These are phyloP conservation scores for Pythium diclinum DNA, from an alignment of 352 stramenopile genomes.

Conservation along the genomic window DNA sequence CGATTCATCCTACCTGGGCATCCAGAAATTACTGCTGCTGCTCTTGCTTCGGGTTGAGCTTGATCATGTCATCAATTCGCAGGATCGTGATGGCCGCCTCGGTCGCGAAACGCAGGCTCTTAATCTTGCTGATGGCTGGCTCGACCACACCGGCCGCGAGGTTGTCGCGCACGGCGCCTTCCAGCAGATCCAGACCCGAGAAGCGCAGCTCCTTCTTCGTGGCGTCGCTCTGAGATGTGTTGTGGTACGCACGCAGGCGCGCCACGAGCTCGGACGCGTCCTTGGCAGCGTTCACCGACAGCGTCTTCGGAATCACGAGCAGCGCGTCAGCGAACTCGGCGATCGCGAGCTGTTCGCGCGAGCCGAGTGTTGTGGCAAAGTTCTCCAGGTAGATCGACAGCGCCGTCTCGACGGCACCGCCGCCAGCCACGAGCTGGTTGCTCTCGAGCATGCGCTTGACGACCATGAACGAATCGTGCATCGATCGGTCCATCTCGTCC, in stretches of 20 bases:
- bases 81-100: conserved; percentile 99
- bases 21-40: conserved; percentile 52
- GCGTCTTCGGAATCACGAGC: conserved; percentile 98
- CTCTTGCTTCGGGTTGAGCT: conserved; percentile 90
- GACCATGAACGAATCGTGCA: conserved; percentile 99
- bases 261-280: conserved; percentile 98
- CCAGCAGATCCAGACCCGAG: conserved; percentile 95
- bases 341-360: conserved; percentile 98
- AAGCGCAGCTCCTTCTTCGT: conserved; percentile 79
- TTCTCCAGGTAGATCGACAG: conserved; percentile 98
- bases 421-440: conserved; percentile 97
- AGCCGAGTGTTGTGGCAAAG: conserved; percentile 96
- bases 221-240: conserved; percentile 91
- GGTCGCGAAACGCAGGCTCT: conserved; percentile 98
- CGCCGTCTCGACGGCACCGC: conserved; percentile 96
- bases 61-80: conserved; percentile 99
- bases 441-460: conserved; percentile 99
- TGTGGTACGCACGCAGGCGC: conserved; percentile 95
- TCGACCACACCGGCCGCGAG: conserved; percentile 97
- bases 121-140: conserved; percentile 99
- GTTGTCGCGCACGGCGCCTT: conserved; percentile 96
- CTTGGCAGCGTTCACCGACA: conserved; percentile 98
- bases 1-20: conserved; percentile 21
- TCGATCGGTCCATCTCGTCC: conserved; percentile 98
- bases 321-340: conserved; percentile 98